Percentiles rank a stretch among this genome's conserved stretches.
phyloP scores from a whole-genome alignment of 2,329 filamentous ascomycete species.

The Rhinocladiella similis region DNA sequence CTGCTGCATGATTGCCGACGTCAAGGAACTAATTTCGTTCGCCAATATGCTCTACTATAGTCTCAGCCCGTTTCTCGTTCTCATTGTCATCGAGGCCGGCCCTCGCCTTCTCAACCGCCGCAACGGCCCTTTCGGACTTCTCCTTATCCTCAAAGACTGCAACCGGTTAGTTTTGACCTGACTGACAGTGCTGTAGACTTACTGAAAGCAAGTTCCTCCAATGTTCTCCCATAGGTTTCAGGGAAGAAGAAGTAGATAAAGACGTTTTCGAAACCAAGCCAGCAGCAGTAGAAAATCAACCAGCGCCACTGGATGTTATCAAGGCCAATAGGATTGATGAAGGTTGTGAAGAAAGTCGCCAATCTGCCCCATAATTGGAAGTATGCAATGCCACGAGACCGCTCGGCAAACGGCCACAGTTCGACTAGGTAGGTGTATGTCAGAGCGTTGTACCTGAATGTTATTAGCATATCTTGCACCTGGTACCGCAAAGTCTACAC shows the following conservation, averaged over 20 bases:
- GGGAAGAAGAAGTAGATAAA: conserved; percentile 50
- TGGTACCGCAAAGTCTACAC: no score
- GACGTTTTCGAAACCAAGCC: conserved; percentile 43
- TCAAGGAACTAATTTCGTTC: not conserved
- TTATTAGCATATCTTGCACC: no score
- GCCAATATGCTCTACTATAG: conserved; percentile 5
- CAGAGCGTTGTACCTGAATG: conserved; percentile 56
- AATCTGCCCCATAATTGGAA: conserved; percentile 56
- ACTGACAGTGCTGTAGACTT: conserved; percentile 13
- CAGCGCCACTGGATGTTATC: conserved; percentile 47
- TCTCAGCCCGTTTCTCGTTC: no score
- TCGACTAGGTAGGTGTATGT: conserved; percentile 64
- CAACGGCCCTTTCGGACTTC: conserved; percentile 37
- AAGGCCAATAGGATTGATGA: conserved; percentile 49
- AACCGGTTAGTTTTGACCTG: not conserved
- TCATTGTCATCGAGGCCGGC: no score
- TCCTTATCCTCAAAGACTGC: conserved; percentile 41
- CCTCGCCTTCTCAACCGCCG: conserved; percentile 37
- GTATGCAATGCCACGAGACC: conserved; percentile 59
- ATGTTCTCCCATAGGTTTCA: conserved; percentile 42
- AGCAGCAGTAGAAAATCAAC: conserved; percentile 46
- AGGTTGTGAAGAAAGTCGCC: conserved; percentile 53
- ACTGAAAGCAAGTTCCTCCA: conserved; percentile 49
- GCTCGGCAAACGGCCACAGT: conserved; percentile 59
- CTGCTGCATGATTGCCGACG: no score